Conservation (phyloP, 176 grass and related monocot genomes). For the Rhynchospora breviuscula region DNA sequence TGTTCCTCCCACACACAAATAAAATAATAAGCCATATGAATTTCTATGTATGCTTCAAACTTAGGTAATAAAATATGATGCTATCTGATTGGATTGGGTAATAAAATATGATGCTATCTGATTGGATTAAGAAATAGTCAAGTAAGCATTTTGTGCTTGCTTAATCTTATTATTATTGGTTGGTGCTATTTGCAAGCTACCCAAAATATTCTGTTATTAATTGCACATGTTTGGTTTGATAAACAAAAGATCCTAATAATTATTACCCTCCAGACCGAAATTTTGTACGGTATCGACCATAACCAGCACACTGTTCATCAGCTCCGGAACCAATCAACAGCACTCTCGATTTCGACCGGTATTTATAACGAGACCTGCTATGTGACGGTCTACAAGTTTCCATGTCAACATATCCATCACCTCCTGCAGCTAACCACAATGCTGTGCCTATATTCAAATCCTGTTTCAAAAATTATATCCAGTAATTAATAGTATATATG, state of each 20-base stretch:
- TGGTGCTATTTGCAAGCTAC: not conserved
- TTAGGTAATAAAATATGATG: not conserved
- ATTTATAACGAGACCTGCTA: slow-evolving; percentile 34
- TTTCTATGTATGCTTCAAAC: not conserved
- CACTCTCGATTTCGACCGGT: slow-evolving; percentile 65
- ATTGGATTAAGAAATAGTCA: not conserved
- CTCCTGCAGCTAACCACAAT: slow-evolving; percentile 86
- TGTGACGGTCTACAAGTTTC: slow-evolving; percentile 37
- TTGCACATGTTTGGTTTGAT: not conserved
- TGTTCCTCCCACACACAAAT: not conserved
- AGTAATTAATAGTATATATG: not conserved
- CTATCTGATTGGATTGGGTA: too few relatives aligned
- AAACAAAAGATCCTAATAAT: not conserved
- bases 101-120: too few relatives aligned
- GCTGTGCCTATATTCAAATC: slow-evolving; percentile 95
- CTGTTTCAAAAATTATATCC: slow-evolving; percentile 28
- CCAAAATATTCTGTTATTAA: not conserved
- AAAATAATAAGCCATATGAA: not conserved
- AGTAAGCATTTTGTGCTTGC: not conserved
- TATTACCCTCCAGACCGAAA: slow-evolving; percentile 82
- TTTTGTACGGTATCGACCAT: slow-evolving; percentile 88
- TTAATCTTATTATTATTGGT: not conserved
- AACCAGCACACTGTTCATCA: slow-evolving; percentile 94
- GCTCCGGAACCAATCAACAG: slow-evolving; percentile 86
- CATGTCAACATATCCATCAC: slow-evolving; percentile 88